phyloP scores from a whole-genome alignment of 2,329 filamentous ascomycete species.

The Pleurostoma richardsiae region DNA sequence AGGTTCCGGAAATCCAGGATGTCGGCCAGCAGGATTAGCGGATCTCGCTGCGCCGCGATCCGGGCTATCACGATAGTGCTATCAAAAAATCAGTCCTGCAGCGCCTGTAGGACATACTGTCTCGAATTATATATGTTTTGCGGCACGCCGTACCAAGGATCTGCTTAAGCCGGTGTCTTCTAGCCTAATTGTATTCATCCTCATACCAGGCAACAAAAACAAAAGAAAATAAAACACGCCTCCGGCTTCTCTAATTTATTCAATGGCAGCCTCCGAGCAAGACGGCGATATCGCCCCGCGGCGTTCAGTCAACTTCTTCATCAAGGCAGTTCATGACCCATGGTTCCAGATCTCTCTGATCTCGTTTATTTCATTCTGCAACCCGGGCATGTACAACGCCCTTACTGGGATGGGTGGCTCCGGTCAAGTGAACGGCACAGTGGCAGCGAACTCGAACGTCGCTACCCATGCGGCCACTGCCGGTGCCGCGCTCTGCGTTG shows the following conservation, averaged over 20 bases:
- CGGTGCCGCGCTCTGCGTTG: conserved; percentile 33
- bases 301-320: conserved; percentile 2
- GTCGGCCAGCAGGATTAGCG: background rate
- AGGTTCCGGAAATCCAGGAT: background rate
- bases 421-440: conserved; percentile 34
- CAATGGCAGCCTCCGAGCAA: background rate
- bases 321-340: conserved; percentile 19
- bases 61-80: background rate
- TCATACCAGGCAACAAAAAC: too few relatives aligned
- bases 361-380: conserved; percentile 40
- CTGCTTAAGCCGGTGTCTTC: too few relatives aligned
- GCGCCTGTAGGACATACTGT: too few relatives aligned
- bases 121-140: too few relatives aligned
- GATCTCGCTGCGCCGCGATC: background rate
- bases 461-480: conserved; percentile 34
- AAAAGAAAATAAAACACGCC: background rate
- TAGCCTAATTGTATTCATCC: too few relatives aligned
- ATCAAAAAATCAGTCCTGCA: too few relatives aligned
- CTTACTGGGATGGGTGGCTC: conserved; percentile 35
- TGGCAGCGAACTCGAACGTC: conserved; percentile 36
- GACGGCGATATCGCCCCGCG: background rate
- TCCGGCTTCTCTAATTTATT: background rate
- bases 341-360: conserved; percentile 42
- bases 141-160: too few relatives aligned
- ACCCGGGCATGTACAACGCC: conserved; percentile 42